Conservation (phyloP, 768 basidiomycete genomes). For the Psilocybe azurescens region DNA sequence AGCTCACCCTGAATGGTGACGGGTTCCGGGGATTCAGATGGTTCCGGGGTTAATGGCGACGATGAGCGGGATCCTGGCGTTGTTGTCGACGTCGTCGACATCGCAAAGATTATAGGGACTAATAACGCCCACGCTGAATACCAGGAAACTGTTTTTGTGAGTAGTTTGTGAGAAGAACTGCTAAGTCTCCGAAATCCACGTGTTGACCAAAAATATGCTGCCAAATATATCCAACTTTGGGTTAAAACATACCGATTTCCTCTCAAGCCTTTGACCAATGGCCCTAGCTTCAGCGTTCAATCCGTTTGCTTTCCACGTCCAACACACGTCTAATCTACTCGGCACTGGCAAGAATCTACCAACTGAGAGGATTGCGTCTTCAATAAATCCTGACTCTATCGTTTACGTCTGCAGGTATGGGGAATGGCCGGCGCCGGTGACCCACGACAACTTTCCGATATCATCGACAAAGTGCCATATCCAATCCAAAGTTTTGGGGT, state of each 20-base stretch:
- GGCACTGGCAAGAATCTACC: neutral
- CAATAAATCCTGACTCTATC: neutral
- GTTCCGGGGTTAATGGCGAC: conserved; percentile 73
- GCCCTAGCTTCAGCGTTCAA: neutral
- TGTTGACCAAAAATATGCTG: conserved; percentile 9
- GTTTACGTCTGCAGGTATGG: no score
- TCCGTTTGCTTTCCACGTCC: neutral
- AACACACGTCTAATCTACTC: conserved; percentile 2
- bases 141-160: conserved; percentile 21
- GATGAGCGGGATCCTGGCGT: conserved; percentile 69
- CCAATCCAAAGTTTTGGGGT: neutral
- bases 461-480: neutral
- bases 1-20: conserved; percentile 54
- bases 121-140: conserved; percentile 20
- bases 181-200: conserved; percentile 6
- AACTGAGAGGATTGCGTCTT: neutral
- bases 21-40: conserved; percentile 57
- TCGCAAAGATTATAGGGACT: conserved; percentile 31
- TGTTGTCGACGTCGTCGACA: conserved; percentile 66
- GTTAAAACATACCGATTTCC: neutral
- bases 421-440: neutral
- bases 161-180: conserved; percentile 15
- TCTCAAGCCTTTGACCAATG: neutral
- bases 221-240: conserved; percentile 6
- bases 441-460: neutral